Evolutionary conservation across 2,329 filamentous ascomycete species (phyloP).

Genomic region (Cytospora paraplurivora): DNA sequence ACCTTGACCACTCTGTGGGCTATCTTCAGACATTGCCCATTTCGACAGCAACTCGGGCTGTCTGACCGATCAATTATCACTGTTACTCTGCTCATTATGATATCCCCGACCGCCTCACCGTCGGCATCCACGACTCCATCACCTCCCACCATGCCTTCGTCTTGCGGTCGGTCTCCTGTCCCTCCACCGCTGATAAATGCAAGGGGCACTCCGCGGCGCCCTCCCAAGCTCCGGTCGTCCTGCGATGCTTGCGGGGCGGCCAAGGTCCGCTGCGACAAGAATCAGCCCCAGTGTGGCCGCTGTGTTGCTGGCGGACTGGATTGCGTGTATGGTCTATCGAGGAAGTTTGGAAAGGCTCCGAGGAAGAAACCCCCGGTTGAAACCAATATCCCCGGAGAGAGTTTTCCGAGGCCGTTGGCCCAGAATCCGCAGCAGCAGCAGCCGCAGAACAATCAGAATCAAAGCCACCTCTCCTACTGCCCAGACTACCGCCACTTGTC

Average conservation of each 20-base stretch:
- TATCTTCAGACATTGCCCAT: background rate
- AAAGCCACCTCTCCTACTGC: constrained; percentile 23
- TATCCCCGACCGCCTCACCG: constrained; percentile 20
- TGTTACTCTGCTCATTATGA: constrained; percentile 13
- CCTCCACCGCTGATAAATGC: constrained; percentile 21
- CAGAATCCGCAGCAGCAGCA: constrained; percentile 19
- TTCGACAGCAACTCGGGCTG: background rate
- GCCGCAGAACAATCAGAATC: background rate
- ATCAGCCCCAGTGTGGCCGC: constrained; percentile 26
- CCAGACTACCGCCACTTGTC: constrained; percentile 24
- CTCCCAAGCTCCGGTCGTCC: constrained; percentile 29
- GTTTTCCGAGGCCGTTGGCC: constrained; percentile 18
- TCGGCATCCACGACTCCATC: constrained; percentile 20
- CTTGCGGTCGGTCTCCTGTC: constrained; percentile 11
- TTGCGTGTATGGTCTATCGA: constrained; percentile 28
- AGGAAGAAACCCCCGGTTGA: constrained; percentile 26
- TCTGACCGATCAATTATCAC: background rate
- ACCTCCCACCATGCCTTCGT: constrained; percentile 17
- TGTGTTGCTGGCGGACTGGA: constrained; percentile 27
- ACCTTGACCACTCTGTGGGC: background rate
- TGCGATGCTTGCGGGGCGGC: constrained; percentile 29
- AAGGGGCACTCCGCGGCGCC: constrained; percentile 20
- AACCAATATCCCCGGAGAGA: constrained; percentile 10
- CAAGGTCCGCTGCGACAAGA: constrained; percentile 29
- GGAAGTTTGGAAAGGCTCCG: constrained; percentile 28